Percentiles rank a stretch among this genome's conserved stretches.
Evolutionary conservation across 169 alveolate species (phyloP).

Genomic region (Plasmodium gaboni): DNA sequence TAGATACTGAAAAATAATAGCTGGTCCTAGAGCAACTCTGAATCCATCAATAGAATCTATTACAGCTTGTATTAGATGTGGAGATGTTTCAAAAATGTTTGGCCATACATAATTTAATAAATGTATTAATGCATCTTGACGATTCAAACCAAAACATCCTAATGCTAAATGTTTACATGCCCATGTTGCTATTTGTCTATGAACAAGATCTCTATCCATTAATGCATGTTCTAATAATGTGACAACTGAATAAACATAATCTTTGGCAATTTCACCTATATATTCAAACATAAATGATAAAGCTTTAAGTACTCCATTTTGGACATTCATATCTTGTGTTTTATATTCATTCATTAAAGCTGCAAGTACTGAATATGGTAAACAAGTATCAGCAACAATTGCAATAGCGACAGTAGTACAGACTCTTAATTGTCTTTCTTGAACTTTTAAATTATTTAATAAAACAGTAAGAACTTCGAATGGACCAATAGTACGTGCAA

Average conservation of each 20-base stretch:
- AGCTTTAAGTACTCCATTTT: conserved; percentile 99
- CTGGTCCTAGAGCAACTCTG: conserved; percentile 99
- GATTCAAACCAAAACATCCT: conserved; percentile 95
- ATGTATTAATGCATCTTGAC: conserved; percentile 98
- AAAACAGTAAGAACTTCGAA: conserved; percentile 97
- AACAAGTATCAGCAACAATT: conserved; percentile 99
- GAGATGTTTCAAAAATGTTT: conserved; percentile 98
- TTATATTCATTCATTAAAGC: conserved; percentile 99
- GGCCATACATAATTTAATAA: conserved; percentile 99
- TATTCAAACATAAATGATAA: conserved; percentile 99
- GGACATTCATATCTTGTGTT: conserved; percentile 98
- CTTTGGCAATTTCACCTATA: conserved; percentile 94
- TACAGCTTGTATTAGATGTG: conserved; percentile 97
- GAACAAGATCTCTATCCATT: conserved; percentile 99
- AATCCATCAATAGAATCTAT: conserved; percentile 99
- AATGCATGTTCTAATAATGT: conserved; percentile 99
- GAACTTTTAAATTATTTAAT: conserved; percentile 96
- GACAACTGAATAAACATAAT: conserved; percentile 97
- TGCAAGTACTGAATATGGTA: conserved; percentile 99
- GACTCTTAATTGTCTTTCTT: conserved; percentile 99
- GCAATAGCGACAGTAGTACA: conserved; percentile 99
- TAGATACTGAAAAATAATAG: conserved; percentile 95
- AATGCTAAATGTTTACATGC: conserved; percentile 98
- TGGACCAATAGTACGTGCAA: conserved; percentile 99
- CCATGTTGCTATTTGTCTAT: conserved; percentile 99